These are phyloP conservation scores for Xylariales sp. DNA, from an alignment of 2,329 filamentous ascomycete species.

Conservation along the genomic window DNA sequence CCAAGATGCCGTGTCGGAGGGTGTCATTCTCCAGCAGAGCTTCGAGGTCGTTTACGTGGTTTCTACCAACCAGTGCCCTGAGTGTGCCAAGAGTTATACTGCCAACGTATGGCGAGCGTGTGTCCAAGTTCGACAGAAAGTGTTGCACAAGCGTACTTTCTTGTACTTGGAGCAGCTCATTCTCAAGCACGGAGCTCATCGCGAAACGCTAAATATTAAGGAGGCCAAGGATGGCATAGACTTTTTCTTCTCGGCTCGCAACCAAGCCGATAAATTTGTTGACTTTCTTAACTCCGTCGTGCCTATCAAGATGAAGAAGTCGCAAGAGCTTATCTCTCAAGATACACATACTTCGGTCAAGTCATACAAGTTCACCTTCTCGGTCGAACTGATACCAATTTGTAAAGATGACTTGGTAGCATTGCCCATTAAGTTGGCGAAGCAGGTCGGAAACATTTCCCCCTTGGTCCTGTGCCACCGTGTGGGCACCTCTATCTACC, in stretches of 20 bases:
- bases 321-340: constrained; percentile 89
- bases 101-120: constrained; percentile 92
- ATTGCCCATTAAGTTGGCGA: constrained; percentile 83
- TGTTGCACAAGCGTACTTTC: constrained; percentile 82
- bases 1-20: constrained; percentile 63
- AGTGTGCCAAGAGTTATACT: constrained; percentile 94
- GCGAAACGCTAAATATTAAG: constrained; percentile 96
- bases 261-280: constrained; percentile 87
- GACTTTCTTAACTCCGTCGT: constrained; percentile 84
- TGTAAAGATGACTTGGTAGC: constrained; percentile 98
- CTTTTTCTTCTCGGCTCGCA: constrained; percentile 87
- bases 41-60: constrained; percentile 95
- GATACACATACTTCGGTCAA: constrained; percentile 88
- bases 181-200: constrained; percentile 86
- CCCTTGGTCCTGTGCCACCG: constrained; percentile 83
- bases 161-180: constrained; percentile 85
- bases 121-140: constrained; percentile 95
- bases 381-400: constrained; percentile 84
- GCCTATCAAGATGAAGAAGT: constrained; percentile 75
- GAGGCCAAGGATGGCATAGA: constrained; percentile 94
- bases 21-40: constrained; percentile 76
- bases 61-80: constrained; percentile 87
- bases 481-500: constrained; percentile 83
- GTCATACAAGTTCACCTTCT: constrained; percentile 93
- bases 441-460: constrained; percentile 80